Conservation (phyloP, 2,329 filamentous ascomycete species). For the Neophaeococcomyces aloes region DNA sequence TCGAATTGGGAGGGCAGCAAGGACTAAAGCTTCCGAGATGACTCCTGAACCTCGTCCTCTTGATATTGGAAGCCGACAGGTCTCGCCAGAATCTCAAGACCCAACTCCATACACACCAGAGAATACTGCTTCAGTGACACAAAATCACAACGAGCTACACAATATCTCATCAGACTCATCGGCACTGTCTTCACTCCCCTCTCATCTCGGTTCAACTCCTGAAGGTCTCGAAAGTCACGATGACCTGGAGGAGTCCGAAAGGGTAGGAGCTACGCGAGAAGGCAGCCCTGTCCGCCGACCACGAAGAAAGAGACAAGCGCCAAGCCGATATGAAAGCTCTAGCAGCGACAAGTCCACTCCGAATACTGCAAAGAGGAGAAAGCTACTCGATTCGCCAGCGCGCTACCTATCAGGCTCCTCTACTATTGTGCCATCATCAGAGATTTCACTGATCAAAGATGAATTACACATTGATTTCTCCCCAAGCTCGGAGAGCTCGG, state of each 20-base stretch:
- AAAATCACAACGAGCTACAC: neutral
- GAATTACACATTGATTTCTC: neutral
- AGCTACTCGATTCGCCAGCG: neutral
- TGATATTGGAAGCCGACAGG: no score
- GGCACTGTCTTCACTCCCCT: constrained; percentile 3
- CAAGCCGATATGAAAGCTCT: neutral
- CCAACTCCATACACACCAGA: neutral
- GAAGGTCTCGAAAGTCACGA: neutral
- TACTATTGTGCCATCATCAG: neutral
- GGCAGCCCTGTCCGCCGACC: constrained; percentile 3
- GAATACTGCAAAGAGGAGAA: neutral
- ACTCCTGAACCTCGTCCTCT: no score
- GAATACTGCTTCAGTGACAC: no score
- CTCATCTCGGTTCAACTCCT: constrained; percentile 1
- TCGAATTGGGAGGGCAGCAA: no score
- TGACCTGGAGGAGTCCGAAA: neutral
- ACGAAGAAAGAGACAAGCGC: neutral
- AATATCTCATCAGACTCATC: neutral
- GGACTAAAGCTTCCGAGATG: no score
- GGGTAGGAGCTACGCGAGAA: neutral
- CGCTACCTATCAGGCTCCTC: neutral
- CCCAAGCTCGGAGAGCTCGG: neutral
- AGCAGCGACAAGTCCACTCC: neutral
- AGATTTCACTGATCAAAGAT: neutral
- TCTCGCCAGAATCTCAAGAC: no score